Base-by-base conservation (phyloP, 2,329 filamentous ascomycete genomes). In the Ascochyta lentis region DNA sequence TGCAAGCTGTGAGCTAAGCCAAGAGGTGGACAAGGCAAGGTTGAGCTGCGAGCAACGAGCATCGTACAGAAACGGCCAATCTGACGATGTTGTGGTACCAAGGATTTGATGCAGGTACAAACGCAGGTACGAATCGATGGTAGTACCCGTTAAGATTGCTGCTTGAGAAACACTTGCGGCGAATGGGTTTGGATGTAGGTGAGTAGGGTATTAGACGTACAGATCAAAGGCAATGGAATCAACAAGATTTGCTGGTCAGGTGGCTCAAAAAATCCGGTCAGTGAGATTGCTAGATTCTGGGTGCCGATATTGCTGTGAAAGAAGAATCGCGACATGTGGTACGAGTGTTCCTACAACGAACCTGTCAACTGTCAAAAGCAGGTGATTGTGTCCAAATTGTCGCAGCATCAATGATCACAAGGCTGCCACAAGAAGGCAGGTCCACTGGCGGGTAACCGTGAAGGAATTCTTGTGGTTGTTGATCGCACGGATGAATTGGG, bases 321-420 rank as follows among this genome's bases (percentile, higher is more conserved):
- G 23, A 27, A 31, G 9, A 13, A 27, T 51, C 49, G 49, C 49
- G 24, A 54, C 16, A 8, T 19, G 43, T 41, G 40, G 56, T 43
- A 49, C 54, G 40, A 42, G 43, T 59, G 45, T 52, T 44, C 26
- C 53, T 60, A 49, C 42, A 19, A 63, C 51, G 41, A 15, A 51
- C 60, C 61, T 66, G 61, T 66, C 60, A 65, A 61, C 42, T 68
- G 64, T 64, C 56, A 68, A 57, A 39, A 38, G 34, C 27, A 48
- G 55, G 59, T 67, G 62, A 65, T 50, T 58, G 56, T 61, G 43
- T 56, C 48, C 31, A 27, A 29, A 16, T 35, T 22, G 9, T 39
- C 26, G 45, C 52, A 57, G 35, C n/a, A 38, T 16, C 23, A 42
- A 46, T 39, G 24, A 42, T 42, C 42, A 51, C 47, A 43, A 16